Base-by-base conservation (phyloP, 495 filamentous ascomycete species). In the Trichocladium uniseriatum region DNA sequence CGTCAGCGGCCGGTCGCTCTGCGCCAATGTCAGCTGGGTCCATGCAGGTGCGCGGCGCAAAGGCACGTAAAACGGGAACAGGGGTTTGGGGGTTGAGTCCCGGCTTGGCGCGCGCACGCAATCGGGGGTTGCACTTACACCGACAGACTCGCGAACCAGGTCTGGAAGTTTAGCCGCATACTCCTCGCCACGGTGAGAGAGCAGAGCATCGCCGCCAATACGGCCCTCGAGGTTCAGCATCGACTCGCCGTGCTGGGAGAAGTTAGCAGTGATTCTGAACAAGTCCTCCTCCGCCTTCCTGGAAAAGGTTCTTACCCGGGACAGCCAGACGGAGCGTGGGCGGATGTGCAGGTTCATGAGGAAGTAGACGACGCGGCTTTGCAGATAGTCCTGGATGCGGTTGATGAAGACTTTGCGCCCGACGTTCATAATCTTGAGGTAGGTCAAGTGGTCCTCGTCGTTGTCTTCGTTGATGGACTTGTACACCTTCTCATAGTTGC, bases 311-410 rank as follows among this genome's bases (percentile, higher is more conserved):
- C 84, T 64, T 79, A 95, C 89, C 14, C 92, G 77, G 50, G 92
- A 96, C 27, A 98, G 74, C 92, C 92, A 98, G 57, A 98, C 95
- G 8, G 89, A 94, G 19, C 92, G 80, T n/a, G 90, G 90, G 57
- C 87, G 89, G 58, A 98, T 96, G 70, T 98, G 92, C 20, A 98
- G 73, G 61, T 97, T 98, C 82, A 96, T 96, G 36, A 96, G 80
- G 61, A 95, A 98, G 67, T 98, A 98, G 28, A 97, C 91, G 21
- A 98, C 79, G 22, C 92, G 83, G 61, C 87, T 94, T 62, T 96
- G 92, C 31, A 98, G 74, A 63, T 98, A 98, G 63, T 97, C 91
- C 59, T 87, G 83, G 58, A 98, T 94, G 61, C 86, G 83, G 65
- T 98, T 98, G 74, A 98, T 95, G 57, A 96, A 87, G 52, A 96